These are phyloP conservation scores for Corymbia citriodora DNA, from an alignment of 441 rosid genomes.

Conservation along the genomic window DNA sequence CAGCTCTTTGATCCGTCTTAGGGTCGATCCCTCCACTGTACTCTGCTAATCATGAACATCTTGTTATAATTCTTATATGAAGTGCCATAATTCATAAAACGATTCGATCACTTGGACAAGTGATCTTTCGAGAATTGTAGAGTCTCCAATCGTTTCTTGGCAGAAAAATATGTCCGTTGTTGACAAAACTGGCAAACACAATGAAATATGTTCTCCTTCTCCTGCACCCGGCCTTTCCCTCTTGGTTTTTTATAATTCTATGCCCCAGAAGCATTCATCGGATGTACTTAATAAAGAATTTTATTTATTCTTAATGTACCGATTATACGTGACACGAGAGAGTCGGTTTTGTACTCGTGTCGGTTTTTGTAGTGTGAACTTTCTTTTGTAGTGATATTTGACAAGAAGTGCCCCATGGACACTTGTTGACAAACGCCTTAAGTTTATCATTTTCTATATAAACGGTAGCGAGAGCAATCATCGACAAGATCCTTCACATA, in stretches of 20 bases:
- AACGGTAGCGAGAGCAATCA: background rate
- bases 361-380: background rate
- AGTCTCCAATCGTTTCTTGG: background rate
- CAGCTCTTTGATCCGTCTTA: background rate
- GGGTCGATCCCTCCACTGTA: background rate
- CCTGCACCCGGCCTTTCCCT: background rate
- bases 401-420: background rate
- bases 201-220: background rate
- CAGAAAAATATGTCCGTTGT: background rate
- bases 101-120: background rate
- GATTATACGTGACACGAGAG: background rate
- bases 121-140: background rate
- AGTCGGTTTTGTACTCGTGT: background rate
- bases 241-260: background rate
- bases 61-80: background rate
- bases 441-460: background rate
- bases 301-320: background rate
- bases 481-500: background rate
- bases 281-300: background rate
- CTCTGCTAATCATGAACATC: background rate
- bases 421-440: background rate
- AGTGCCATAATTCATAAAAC: background rate
- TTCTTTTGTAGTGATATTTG: background rate
- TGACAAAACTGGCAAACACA: background rate
- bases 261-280: background rate